phyloP scores from a whole-genome alignment of 495 filamentous ascomycete species.

The Aspergillus diversus region DNA sequence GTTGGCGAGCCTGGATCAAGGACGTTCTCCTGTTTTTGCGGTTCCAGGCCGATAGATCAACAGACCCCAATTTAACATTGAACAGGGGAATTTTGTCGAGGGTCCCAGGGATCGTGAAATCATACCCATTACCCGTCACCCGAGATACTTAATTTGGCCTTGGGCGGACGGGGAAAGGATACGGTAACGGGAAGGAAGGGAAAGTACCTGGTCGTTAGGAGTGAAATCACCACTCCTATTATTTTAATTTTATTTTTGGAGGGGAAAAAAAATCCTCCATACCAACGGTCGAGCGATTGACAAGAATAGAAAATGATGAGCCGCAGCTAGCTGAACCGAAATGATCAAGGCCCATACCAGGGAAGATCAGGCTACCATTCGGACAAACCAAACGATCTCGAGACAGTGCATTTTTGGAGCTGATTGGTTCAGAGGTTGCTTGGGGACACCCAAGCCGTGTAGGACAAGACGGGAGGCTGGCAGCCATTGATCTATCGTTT shows the following conservation, averaged over 20 bases:
- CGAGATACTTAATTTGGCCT: not conserved
- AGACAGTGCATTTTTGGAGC: not conserved
- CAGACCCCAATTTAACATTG: conserved; percentile 29
- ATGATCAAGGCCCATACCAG: conserved; percentile 6
- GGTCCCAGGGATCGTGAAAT: conserved; percentile 18
- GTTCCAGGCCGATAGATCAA: conserved; percentile 35
- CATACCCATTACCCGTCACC: conserved; percentile 1
- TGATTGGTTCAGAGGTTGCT: conserved; percentile 7
- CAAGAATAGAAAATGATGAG: conserved; percentile 13
- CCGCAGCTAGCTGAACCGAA: conserved; percentile 3
- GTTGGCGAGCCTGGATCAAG: conserved; percentile 13
- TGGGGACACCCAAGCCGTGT: not conserved
- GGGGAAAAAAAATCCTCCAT: not conserved
- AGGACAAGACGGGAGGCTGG: conserved; percentile 9
- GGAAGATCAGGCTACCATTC: conserved; percentile 2
- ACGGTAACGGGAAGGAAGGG: not conserved
- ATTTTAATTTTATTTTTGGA: not conserved
- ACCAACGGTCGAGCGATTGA: not conserved
- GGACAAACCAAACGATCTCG: conserved; percentile 7
- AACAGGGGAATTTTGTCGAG: conserved; percentile 19
- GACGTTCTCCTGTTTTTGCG: conserved; percentile 7
- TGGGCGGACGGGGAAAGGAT: not conserved
- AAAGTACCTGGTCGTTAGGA: not conserved
- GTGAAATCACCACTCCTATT: no score
- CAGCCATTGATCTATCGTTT: not conserved